Evolutionary conservation across 192 early-diverging fungal genomes (phyloP), one percentile per base, ranked within the genome.

Genomic region (Coemansia umbellata): DNA sequence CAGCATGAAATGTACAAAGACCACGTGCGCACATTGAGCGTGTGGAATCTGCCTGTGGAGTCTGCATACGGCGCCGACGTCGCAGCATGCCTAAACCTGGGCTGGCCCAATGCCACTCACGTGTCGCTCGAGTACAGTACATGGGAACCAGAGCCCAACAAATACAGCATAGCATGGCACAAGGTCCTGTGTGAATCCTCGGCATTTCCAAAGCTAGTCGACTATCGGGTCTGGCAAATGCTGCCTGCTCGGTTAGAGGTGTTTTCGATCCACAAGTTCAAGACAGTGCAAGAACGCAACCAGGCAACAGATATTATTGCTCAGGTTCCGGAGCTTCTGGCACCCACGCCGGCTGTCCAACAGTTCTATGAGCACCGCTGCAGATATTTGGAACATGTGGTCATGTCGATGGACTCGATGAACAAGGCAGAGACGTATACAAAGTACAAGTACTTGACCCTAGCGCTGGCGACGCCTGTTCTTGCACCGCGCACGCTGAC

Each of bases 401-500:
- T 74, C 10, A 67, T 74, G 71, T 74, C 71, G 11, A 74, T 74
- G 71, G 71, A 74, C 43, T 74, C 71, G 52, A 67, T 74, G 51
- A 74, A 68, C 56, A 59, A 67, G 50, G 71, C 71, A 8, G 71
- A 74, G 53, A 74, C 71, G 0, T 74, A 63, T 41, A 74, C 71
- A 47, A 74, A 74, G 55, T 74, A 74, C 65, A 74, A 74, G 56
- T 74, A 74, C 36, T 17, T 74, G 56, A 67, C 71, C 10, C 49
- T 74, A 41, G 59, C 56, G 8, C 33, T 74, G 31, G 71, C 71
- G 11, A 74, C 71, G 13, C 71, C 71, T 6, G 71, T 74, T 36
- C 47, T 74, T 37, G 71, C 71, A 1, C 71, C 71, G 24, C 58
- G 71, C 30, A 66, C 71, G 13, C 53, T 74, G 64, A 74, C 71